Base-by-base conservation (phyloP, 2,329 filamentous ascomycete genomes). In the Fusarium coffeatum region DNA sequence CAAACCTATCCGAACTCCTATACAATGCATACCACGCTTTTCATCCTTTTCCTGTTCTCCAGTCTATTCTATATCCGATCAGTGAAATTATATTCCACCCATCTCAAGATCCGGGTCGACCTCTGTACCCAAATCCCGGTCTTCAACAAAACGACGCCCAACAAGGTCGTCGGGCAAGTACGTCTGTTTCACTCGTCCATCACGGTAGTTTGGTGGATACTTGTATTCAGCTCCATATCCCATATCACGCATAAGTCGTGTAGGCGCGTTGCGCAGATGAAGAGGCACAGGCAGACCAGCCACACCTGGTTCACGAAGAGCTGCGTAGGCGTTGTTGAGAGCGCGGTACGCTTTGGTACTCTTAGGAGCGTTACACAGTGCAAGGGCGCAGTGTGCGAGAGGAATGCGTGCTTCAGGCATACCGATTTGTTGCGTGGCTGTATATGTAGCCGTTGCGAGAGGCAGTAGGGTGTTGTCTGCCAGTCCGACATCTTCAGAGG, bases 371-470 rank as follows among this genome's bases (percentile, higher is more conserved):
- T 93, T 83, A 6, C 90, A 88, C 50, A 98, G 85, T 1, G 96
- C 94, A 1, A 96, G 92, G 10, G 93, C 87, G 73, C 90, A 92
- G 80, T 99, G 96, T 0, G 93, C 94, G 8, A 99, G 87, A 55
- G 95, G 93, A 74, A 98, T 98, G 11, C 94, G 88, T 20, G 94
- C 95, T 81, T 99, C 96, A 1, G 96, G 96, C 87, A 98, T 92
- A 27, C 96, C 96, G 55, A 99, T 92, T 79, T 96, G 95, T 80
- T 98, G 93, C 2, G 93, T 91, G 0, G 96, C 95, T 10, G 91
- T 91, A 79, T 97, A 97, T 4, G 94, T 88, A 0, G 93, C 90
- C 0, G 93, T 97, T 3, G 95, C 95, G 3, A 99, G 88, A 0
- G 91, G 87, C 0, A 99, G 86, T 79, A 98, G 87, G 11, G 86